Conservation (phyloP, 352 stramenopile genomes). For the Saprolegnia parasitica region DNA sequence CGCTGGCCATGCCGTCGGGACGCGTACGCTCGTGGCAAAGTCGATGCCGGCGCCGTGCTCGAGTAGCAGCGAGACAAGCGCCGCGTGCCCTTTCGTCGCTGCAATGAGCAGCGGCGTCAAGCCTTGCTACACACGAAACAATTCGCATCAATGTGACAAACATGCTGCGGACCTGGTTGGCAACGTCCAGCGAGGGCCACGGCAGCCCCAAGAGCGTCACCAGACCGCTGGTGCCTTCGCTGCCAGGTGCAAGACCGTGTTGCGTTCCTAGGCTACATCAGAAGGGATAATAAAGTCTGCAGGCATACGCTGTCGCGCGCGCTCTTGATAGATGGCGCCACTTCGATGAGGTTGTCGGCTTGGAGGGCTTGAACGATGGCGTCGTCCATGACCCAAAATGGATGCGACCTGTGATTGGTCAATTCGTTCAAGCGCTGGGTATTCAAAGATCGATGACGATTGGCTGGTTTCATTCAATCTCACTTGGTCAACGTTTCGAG, state of each 20-base stretch:
- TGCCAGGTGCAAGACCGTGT: background rate
- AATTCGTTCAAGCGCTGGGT: too few species aligned
- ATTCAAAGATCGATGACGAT: too few species aligned
- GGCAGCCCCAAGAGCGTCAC: background rate
- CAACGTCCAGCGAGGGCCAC: background rate
- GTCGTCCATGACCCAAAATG: too few species aligned
- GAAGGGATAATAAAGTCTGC: too few species aligned
- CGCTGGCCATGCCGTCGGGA: too few species aligned
- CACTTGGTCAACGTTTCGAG: too few species aligned
- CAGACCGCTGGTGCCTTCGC: background rate
- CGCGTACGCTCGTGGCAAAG: background rate
- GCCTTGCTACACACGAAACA: background rate
- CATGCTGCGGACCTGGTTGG: background rate
- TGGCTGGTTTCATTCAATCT: too few species aligned
- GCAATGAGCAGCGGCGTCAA: background rate
- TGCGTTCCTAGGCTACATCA: background rate
- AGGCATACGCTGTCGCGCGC: too few species aligned
- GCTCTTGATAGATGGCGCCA: too few species aligned
- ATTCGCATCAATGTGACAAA: background rate
- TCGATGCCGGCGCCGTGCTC: background rate
- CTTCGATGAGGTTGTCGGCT: too few species aligned
- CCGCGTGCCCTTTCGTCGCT: background rate
- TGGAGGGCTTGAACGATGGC: too few species aligned
- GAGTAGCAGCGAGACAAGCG: background rate
- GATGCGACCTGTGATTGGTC: too few species aligned